Base-by-base conservation (phyloP, 371 early-diverging fungal genomes). In the Fennellomyces sp. region DNA sequence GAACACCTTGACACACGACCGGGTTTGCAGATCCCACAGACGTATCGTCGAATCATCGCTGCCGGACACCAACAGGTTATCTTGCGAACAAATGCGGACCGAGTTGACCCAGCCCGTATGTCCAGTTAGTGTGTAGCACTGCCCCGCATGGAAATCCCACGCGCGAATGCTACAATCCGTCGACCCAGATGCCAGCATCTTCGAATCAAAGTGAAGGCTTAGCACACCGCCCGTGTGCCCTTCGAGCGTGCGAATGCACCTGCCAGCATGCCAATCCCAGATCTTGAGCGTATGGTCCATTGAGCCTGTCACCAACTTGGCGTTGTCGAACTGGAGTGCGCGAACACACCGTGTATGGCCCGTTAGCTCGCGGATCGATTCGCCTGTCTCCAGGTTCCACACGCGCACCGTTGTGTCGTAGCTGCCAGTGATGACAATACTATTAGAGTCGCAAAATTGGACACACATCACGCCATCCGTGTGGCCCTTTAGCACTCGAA, bases 241-340 rank as follows among this genome's bases (percentile, higher is more conserved):
- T 49, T 85, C 88, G 48, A 98, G 70, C 0, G 90, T 91, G 26
- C 95, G 90, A 38, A 98, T 86, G 60, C 92, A 91, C 33, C 88
- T 75, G 29, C 96, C 98, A 4, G 90, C 91, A 48, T 93, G 91
- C 69, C 94, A 92, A 76, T 97, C 94, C 99, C 99, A 99, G 47
- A 99, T 91, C 61, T 92, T 84, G n/a, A 99, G 84, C 0, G 97
- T 97, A 27, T 91, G 85, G 66, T 99, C 99, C 75, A 92, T 88
- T 8, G 95, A 91, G 6, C 93, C 94, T 3, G 94, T 89, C 17
- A 95, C 88, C 28, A 94, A 76, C 69, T 90, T 93, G 63, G 86
- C 85, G 33, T 89, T 88, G 63, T 93, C 92, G 66, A 94, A 93
- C 55, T 92, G 95, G 6, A 98, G 81, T 2, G 91, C 92, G 2